Percentiles rank a stretch among this genome's conserved stretches.
Evolutionary conservation across 371 early-diverging fungal species (phyloP).

Genomic region (Gilbertella persicaria): DNA sequence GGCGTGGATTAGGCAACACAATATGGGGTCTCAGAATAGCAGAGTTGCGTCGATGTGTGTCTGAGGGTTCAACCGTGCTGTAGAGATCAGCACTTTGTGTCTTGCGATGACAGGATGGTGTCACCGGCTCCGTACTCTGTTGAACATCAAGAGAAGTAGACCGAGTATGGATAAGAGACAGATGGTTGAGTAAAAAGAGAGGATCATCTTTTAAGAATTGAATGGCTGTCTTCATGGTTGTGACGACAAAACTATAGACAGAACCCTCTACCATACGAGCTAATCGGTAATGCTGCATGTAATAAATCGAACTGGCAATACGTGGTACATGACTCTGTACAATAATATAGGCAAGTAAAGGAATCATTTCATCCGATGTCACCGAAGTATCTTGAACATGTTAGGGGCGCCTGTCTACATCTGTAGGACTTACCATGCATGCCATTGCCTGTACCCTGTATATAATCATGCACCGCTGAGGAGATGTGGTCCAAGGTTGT

Average conservation of each 20-base stretch:
- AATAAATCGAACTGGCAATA: slow-evolving; percentile 57
- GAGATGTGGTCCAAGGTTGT: slow-evolving; percentile 44
- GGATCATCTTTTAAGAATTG: slow-evolving; percentile 63
- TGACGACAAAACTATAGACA: slow-evolving; percentile 54
- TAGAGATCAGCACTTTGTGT: slow-evolving; percentile 47
- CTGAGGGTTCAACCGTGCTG: slow-evolving; percentile 2
- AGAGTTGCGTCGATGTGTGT: slow-evolving; percentile 31
- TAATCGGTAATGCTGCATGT: slow-evolving; percentile 57
- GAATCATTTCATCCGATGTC: slow-evolving; percentile 67
- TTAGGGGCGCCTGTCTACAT: neutral
- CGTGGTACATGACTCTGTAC: slow-evolving; percentile 53
- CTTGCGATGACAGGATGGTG: too few relatives aligned
- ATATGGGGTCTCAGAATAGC: slow-evolving; percentile 43
- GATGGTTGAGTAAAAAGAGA: slow-evolving; percentile 32
- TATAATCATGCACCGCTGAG: slow-evolving; percentile 35
- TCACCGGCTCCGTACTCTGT: slow-evolving; percentile 18
- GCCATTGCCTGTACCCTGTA: slow-evolving; percentile 22
- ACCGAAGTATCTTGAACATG: slow-evolving; percentile 40
- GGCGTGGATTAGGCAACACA: slow-evolving; percentile 28
- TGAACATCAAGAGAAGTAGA: slow-evolving; percentile 37
- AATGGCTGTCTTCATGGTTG: slow-evolving; percentile 55
- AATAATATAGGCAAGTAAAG: slow-evolving; percentile 57
- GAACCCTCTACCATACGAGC: slow-evolving; percentile 51
- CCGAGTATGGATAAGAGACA: slow-evolving; percentile 24
- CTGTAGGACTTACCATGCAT: slow-evolving; percentile 12